phyloP scores from a whole-genome alignment of 495 filamentous ascomycete species.

The Podospora comata region DNA sequence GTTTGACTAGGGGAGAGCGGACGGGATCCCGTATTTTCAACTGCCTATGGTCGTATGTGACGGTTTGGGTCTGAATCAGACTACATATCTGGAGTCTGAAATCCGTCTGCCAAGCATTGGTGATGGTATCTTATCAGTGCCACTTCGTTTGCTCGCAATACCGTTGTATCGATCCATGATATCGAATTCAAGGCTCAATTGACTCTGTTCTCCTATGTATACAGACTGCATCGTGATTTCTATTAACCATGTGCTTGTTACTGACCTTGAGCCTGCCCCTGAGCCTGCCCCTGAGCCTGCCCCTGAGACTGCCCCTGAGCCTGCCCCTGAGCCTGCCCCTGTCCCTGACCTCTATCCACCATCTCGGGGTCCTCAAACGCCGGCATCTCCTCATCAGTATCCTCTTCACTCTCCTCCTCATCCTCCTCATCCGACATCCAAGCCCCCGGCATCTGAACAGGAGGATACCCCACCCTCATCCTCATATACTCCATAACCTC shows the following conservation, averaged over 20 bases:
- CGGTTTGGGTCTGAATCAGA: no score
- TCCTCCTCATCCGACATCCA: constrained; percentile 17
- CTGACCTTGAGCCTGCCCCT: no score
- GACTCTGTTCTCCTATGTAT: no score
- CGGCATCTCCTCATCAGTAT: constrained; percentile 3
- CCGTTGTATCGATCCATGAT: no score
- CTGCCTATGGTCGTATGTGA: constrained; percentile 16
- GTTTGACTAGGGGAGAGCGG: constrained; percentile 44
- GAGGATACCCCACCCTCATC: neutral
- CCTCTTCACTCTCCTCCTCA: constrained; percentile 19
- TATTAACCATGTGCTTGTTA: no score
- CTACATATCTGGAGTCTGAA: no score
- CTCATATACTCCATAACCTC: neutral
- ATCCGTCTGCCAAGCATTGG: constrained; percentile 7
- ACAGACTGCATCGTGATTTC: no score
- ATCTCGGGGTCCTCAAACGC: constrained; percentile 6
- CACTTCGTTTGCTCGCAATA: no score
- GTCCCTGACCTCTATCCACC: neutral
- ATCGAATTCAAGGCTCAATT: no score
- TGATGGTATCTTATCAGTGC: neutral
- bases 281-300: neutral
- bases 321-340: neutral
- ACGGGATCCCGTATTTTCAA: constrained; percentile 44
- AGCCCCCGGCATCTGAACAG: neutral
- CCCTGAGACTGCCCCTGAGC: neutral